Base-by-base conservation (phyloP, 2,329 filamentous ascomycete genomes). In the Zymoseptoria ardabiliae region DNA sequence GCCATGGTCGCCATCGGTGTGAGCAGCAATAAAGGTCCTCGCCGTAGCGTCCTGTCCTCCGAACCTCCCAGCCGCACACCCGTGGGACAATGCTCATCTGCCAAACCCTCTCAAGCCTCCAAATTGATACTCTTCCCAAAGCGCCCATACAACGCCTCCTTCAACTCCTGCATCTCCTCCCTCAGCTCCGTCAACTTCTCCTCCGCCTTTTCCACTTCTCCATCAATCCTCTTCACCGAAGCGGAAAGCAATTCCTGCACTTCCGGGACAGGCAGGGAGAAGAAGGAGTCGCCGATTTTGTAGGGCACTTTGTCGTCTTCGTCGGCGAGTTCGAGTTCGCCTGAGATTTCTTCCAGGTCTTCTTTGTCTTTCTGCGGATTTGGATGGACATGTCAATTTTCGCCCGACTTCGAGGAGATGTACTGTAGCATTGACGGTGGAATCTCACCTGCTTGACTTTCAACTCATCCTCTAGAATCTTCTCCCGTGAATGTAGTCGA, bases 81-180 rank as follows among this genome's bases (percentile, higher is more conserved):
- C 4, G 13, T n/a, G 5, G 4, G 4, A 45, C 35, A 17, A 6
- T 7, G 4, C 11, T 6, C 35, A 45, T 45, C 35, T n/a, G 4
- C 13, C 35, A 45, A n/a, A 45, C 35, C 35, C 17, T 45, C 50
- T 66, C 59, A 71, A 25, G 89, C 90, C 77, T 99, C 94, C 65
- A 97, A 81, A 76, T 99, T 99, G 80, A 99, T 99, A 74, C 92
- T 96, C 75, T 89, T 86, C 58, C 94, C 94, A 76, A 99, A 99
- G 63, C 95, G 85, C 35, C 91, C 92, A 76, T 99, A 99, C 62
- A 99, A 78, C 63, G 90, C 86, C 60, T 96, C 89, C 80, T 99
- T 99, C 65, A 99, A 81, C 73, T 89, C 82, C 63, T 85, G 84
- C 89, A 97, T 92, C 73, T 97, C 90, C 65, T 95, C 91, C 58